These are phyloP conservation scores for Anacardium occidentale DNA, from an alignment of 345 rosid species.

Conservation along the genomic window DNA sequence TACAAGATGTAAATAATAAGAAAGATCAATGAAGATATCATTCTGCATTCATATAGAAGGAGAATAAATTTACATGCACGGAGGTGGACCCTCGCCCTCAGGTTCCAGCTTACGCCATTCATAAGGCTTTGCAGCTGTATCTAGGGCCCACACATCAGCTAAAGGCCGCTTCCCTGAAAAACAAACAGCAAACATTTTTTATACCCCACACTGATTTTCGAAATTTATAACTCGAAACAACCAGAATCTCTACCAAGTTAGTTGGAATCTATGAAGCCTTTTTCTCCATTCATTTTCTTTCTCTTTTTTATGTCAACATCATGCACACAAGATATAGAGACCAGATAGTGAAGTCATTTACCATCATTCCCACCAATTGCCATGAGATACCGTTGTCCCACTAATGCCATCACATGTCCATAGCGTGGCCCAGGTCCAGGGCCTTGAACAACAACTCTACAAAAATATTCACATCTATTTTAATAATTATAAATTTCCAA, in stretches of 20 bases:
- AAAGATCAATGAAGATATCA: not conserved
- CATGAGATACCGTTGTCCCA: constrained; percentile 99
- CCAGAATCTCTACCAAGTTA: not conserved
- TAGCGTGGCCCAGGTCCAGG: constrained; percentile 99
- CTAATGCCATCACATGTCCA: constrained; percentile 99
- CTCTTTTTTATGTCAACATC: not conserved
- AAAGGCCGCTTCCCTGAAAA: constrained; percentile 87
- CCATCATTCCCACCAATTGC: constrained; percentile 99
- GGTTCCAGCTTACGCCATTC: constrained; percentile 99
- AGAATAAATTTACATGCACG: constrained; percentile 79
- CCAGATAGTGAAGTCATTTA: constrained; percentile 26
- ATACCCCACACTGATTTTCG: constrained; percentile 11
- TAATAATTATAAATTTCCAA: constrained; percentile 11
- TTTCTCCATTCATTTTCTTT: not conserved
- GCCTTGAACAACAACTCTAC: constrained; percentile 96
- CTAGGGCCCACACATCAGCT: constrained; percentile 99
- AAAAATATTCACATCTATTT: constrained; percentile 28
- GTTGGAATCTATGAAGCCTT: not conserved
- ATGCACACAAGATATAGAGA: constrained; percentile 17
- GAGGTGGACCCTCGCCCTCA: constrained; percentile 99
- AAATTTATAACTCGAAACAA: not conserved
- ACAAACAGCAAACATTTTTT: constrained; percentile 11
- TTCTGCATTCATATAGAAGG: constrained; percentile 5
- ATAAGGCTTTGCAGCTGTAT: constrained; percentile 99
- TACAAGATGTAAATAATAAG: not conserved